phyloP scores from a whole-genome alignment of 2,329 filamentous ascomycete genomes.

The Arachnomyces sp. region DNA sequence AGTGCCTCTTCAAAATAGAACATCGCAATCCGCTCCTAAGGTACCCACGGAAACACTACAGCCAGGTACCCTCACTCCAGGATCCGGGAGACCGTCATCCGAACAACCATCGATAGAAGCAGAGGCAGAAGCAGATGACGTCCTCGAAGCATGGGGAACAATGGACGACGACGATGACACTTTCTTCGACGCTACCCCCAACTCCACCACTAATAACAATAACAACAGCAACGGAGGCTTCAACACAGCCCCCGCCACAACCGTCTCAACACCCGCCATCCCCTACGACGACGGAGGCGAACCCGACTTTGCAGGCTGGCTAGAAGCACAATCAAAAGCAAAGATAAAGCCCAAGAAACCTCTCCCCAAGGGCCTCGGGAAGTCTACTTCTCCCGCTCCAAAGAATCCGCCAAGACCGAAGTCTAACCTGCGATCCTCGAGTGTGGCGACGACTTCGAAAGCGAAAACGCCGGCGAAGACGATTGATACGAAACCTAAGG shows the following conservation, averaged over 20 bases:
- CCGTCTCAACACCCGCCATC: slow-evolving; percentile 29
- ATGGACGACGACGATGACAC: slow-evolving; percentile 48
- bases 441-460: slow-evolving; percentile 22
- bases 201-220: slow-evolving; percentile 18
- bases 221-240: slow-evolving; percentile 5
- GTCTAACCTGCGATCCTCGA: slow-evolving; percentile 30
- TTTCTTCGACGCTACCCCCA: slow-evolving; percentile 37
- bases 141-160: slow-evolving; percentile 67
- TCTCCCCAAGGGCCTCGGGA: slow-evolving; percentile 74
- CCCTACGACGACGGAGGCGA: slow-evolving; percentile 77
- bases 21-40: slow-evolving; percentile 19
- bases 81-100: slow-evolving; percentile 29
- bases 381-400: slow-evolving; percentile 37
- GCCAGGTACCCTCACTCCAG: slow-evolving; percentile 19
- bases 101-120: slow-evolving; percentile 30
- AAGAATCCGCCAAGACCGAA: slow-evolving; percentile 28
- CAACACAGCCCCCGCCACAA: slow-evolving; percentile 19
- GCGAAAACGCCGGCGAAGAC: slow-evolving; percentile 49
- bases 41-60: slow-evolving; percentile 16
- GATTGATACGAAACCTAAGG: slow-evolving; percentile 56
- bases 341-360: slow-evolving; percentile 56
- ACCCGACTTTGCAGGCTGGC: slow-evolving; percentile 92
- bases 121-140: slow-evolving; percentile 53
- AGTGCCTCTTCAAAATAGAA: slow-evolving; percentile 36
- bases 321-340: slow-evolving; percentile 73